Evolutionary conservation across 371 early-diverging fungal genomes (phyloP).

Genomic region (Mucor velutinosus): DNA sequence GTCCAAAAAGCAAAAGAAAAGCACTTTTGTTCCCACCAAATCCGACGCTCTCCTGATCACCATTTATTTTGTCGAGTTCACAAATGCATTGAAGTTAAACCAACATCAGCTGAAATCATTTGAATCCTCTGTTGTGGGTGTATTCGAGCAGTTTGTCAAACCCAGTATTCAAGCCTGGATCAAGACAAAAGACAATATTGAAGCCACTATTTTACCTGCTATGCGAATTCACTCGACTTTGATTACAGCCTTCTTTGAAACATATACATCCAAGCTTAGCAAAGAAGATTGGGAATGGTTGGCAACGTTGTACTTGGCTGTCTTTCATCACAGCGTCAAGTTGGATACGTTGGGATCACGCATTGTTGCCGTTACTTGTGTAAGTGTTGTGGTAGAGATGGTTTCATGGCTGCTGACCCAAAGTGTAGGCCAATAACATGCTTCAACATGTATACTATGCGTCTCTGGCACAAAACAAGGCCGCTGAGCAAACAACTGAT

Average conservation of each 20-base stretch:
- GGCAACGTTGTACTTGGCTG: neutral
- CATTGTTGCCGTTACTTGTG: constrained; percentile 12
- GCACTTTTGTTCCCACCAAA: neutral
- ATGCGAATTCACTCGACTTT: constrained; percentile 53
- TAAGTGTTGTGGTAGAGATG: neutral
- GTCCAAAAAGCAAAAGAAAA: constrained; percentile 38
- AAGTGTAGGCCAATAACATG: constrained; percentile 31
- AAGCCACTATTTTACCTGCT: constrained; percentile 40
- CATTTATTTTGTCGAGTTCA: constrained; percentile 44
- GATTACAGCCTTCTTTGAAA: constrained; percentile 43
- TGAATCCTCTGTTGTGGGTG: neutral
- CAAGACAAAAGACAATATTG: neutral
- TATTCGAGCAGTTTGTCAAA: constrained; percentile 31
- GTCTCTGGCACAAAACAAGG: constrained; percentile 2
- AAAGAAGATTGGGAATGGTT: constrained; percentile 15
- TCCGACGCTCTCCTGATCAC: constrained; percentile 28
- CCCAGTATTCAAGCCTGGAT: constrained; percentile 21
- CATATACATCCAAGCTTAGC: constrained; percentile 35
- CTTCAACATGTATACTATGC: constrained; percentile 41
- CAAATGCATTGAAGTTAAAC: constrained; percentile 44
- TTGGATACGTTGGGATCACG: constrained; percentile 1
- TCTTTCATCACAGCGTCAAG: neutral
- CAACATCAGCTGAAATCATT: constrained; percentile 41
- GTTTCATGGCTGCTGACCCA: neutral
- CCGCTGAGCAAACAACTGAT: constrained; percentile 2